These are phyloP conservation scores for Cylindrotheca fusiformis DNA, from an alignment of 108 stramenopile species.

Conservation along the genomic window DNA sequence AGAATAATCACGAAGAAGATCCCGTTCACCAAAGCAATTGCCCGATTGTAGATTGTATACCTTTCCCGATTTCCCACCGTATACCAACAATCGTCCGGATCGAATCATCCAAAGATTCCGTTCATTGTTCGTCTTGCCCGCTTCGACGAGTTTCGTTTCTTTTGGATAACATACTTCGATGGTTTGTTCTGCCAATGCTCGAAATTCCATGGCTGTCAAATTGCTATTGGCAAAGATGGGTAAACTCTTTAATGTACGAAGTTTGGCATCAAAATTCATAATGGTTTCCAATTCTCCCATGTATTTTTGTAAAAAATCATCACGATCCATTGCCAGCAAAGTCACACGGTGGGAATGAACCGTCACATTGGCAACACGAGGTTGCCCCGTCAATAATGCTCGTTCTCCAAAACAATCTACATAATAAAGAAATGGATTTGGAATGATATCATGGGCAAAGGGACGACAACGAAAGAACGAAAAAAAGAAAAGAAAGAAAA, in stretches of 20 bases:
- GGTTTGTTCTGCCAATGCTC: slow-evolving; percentile 51
- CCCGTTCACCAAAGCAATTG: slow-evolving; percentile 63
- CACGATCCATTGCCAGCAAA: slow-evolving; percentile 40
- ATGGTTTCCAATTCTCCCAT: slow-evolving; percentile 41
- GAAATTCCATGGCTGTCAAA: slow-evolving; percentile 58
- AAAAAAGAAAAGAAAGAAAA: no score
- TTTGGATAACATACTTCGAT: slow-evolving; percentile 47
- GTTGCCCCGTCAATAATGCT: slow-evolving; percentile 88
- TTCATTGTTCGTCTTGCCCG: slow-evolving; percentile 40
- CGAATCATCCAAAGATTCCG: slow-evolving; percentile 62
- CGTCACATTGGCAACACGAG: slow-evolving; percentile 62
- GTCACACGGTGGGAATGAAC: slow-evolving; percentile 42
- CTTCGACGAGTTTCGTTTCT: slow-evolving; percentile 48
- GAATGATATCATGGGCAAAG: no score
- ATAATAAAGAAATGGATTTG: no score
- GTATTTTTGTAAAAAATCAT: slow-evolving; percentile 23
- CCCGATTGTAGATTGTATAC: slow-evolving; percentile 48
- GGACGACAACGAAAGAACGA: no score
- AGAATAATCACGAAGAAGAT: slow-evolving; percentile 18
- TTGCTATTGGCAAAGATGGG: slow-evolving; percentile 56
- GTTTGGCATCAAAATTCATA: slow-evolving; percentile 10
- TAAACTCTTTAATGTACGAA: slow-evolving; percentile 49
- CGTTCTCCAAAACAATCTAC: slow-evolving; percentile 88
- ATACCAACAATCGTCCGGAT: slow-evolving; percentile 48
- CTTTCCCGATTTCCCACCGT: slow-evolving; percentile 37